Percentiles rank a stretch among this genome's conserved stretches.
Conservation (phyloP, 2,329 filamentous ascomycete genomes). For the Neopestalotiopsis sp. region DNA sequence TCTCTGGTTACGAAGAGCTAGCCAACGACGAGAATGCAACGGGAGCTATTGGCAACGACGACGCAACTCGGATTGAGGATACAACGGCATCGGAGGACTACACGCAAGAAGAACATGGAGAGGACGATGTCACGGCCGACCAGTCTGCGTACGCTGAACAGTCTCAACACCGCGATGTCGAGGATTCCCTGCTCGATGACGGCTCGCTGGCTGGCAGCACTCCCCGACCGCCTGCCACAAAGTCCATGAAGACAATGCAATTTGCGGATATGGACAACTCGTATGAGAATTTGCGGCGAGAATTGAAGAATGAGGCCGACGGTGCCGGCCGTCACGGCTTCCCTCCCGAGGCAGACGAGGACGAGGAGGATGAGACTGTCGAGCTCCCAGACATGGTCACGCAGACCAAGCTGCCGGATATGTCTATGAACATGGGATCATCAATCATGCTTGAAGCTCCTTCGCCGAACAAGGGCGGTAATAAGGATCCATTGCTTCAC, state of each 20-base stretch:
- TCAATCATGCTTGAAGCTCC: constrained; percentile 56
- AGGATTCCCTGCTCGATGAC: constrained; percentile 73
- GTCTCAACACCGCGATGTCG: constrained; percentile 40
- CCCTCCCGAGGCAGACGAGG: constrained; percentile 38
- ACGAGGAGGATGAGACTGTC: constrained; percentile 42
- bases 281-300: constrained; percentile 74
- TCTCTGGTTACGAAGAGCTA: constrained; percentile 91
- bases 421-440: constrained; percentile 66
- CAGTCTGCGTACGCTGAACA: constrained; percentile 42
- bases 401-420: constrained; percentile 62
- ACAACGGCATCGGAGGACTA: constrained; percentile 52
- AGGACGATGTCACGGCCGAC: constrained; percentile 39
- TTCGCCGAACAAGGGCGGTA: constrained; percentile 35
- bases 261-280: constrained; percentile 75
- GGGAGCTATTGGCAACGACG: constrained; percentile 43
- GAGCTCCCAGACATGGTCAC: constrained; percentile 49
- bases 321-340: not conserved
- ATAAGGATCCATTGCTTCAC: constrained; percentile 82
- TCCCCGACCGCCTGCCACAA: constrained; percentile 61
- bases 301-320: constrained; percentile 57
- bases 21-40: constrained; percentile 64
- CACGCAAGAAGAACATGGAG: constrained; percentile 24
- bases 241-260: constrained; percentile 43
- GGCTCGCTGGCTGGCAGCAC: constrained; percentile 70
- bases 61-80: constrained; percentile 61